These are phyloP conservation scores for Narthecium ossifragum DNA, from an alignment of 106 monocot species.

Conservation along the genomic window DNA sequence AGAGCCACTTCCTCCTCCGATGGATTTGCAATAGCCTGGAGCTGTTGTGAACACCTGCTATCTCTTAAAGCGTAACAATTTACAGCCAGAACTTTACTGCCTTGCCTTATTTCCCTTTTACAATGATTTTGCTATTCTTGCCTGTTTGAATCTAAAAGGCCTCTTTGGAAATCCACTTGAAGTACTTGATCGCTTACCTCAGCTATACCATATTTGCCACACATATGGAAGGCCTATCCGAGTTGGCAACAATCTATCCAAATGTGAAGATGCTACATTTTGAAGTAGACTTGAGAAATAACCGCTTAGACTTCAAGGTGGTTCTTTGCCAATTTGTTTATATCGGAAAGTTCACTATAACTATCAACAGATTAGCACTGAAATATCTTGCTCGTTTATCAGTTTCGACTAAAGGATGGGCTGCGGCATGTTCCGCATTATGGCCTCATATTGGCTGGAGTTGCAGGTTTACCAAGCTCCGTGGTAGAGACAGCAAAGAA, in stretches of 20 bases:
- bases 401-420: conserved; percentile 88
- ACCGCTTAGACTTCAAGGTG: conserved; percentile 94
- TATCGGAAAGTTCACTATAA: background rate
- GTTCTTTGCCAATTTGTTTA: background rate
- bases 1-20: conserved; percentile 96
- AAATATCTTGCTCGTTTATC: conserved; percentile 1
- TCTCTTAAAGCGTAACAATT: conserved; percentile 70
- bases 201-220: conserved; percentile 96
- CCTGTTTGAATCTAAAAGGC: background rate
- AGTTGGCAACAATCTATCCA: conserved; percentile 79
- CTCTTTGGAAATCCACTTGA: background rate
- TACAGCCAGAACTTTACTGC: background rate
- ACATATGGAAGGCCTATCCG: conserved; percentile 85
- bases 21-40: conserved; percentile 99
- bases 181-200: conserved; percentile 1
- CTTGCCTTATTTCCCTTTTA: background rate
- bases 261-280: conserved; percentile 98
- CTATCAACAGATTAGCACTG: background rate
- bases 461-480: conserved; percentile 78
- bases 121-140: background rate
- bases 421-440: conserved; percentile 71
- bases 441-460: conserved; percentile 88
- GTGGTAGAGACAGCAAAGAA: conserved; percentile 73
- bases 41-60: conserved; percentile 92
- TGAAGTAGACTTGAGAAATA: conserved; percentile 86